Base-by-base conservation (phyloP, 441 rosid species). In the Dalechampia spathulata region DNA sequence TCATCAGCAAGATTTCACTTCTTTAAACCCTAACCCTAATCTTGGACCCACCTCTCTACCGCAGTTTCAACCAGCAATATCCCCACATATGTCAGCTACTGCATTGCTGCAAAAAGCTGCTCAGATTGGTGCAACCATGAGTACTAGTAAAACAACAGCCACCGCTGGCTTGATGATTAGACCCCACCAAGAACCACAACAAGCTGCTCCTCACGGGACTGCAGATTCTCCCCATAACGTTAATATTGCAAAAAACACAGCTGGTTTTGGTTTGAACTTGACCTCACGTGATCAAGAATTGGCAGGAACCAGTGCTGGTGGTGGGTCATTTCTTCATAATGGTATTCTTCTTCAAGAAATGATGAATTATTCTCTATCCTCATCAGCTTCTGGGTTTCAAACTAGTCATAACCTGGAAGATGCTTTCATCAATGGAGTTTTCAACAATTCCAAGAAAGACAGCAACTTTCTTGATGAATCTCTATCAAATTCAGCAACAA, bases 141-240 rank as follows among this genome's bases (percentile, higher is more conserved):
- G 34, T 53, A 73, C 73, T 72, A 74, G 78, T 72, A 61, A 40
- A 52, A 68, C 41, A 44, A 59, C 39, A 26, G 22, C 66, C 27
- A 41, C 58, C 16, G 15, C 39, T 16, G 28, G 62, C 27, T 42
- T 66, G 55, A 22, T 66, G 58, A 22, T 50, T 6, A 59, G 60
- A 61, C 71, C 74, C 61, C 77, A 64, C 67, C 65, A 60, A 15
- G 55, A 46, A 27, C 67, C 57, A 21, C 67, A 49, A 5, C 59
- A 58, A 50, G 67, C 65, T 44, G 69, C 45, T 23, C 81, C 75
- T 81, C 83, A 72, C 78, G 67, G 73, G 79, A 65, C 75, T 49
- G 40, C 65, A 22, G 43, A 60, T 49, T 38, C 67, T 25, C 30
- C 55, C 30, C 57, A 23, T 55, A 30, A 43, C 49, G 32, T 10